Conservation (phyloP, 148 eudicot genomes). For the Cornus florida region DNA sequence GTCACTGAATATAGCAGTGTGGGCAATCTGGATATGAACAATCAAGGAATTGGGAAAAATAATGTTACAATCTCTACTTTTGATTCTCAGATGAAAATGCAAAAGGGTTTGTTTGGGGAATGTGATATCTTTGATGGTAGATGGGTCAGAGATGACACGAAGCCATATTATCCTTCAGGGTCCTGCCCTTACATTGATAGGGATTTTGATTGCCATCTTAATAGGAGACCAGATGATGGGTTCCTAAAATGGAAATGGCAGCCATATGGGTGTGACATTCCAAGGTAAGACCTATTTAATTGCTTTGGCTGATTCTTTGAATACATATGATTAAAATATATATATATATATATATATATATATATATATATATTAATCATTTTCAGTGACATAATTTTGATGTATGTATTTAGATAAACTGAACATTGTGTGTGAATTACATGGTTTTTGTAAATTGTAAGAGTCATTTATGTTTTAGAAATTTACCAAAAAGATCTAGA, state of each 20-base stretch:
- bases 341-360: background rate
- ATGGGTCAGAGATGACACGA: slow-evolving; percentile 73
- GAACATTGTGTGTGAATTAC: background rate
- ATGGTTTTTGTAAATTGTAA: background rate
- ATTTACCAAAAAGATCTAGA: background rate
- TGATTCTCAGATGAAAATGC: background rate
- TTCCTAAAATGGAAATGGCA: slow-evolving; percentile 84
- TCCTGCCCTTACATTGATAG: slow-evolving; percentile 77
- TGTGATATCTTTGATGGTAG: slow-evolving; percentile 84
- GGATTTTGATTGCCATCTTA: slow-evolving; percentile 74
- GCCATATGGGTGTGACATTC: slow-evolving; percentile 71
- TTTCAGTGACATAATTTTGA: background rate
- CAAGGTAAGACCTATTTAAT: slow-evolving; percentile 40
- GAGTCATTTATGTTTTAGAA: background rate
- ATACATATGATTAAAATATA: no score
- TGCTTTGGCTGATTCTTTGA: background rate
- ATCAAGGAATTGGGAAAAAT: no score
- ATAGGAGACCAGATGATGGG: slow-evolving; percentile 69
- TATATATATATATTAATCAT: background rate
- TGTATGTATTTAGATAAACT: background rate
- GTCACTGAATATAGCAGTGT: no score
- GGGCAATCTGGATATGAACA: background rate
- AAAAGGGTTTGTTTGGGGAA: background rate
- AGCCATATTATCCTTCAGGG: slow-evolving; percentile 66
- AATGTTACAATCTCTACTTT: background rate